phyloP scores from a whole-genome alignment of 129 eudicot genomes.

The Erigeron canadensis region DNA sequence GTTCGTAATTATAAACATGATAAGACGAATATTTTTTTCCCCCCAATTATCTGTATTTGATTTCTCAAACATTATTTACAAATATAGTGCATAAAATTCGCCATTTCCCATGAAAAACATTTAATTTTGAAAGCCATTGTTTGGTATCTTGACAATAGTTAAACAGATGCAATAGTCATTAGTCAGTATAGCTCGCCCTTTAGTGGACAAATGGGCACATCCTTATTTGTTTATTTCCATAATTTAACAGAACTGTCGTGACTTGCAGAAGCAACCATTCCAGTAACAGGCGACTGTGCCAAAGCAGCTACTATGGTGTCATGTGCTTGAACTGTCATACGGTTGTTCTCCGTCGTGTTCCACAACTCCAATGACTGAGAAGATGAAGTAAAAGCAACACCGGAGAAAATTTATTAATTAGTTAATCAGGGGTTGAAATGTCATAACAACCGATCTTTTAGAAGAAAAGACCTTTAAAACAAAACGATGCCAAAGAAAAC shows the following conservation, averaged over 20 bases:
- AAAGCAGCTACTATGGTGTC: conserved; percentile 78
- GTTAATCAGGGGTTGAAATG: background rate
- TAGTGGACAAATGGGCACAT: background rate
- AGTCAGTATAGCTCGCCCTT: conserved; percentile 5
- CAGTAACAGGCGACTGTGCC: conserved; percentile 83
- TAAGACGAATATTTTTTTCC: no score
- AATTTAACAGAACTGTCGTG: conserved; percentile 84
- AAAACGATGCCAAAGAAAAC: background rate
- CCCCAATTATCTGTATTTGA: no score
- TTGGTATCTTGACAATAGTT: no score
- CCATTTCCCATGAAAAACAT: no score
- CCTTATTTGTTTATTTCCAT: conserved; percentile 59
- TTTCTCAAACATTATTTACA: no score
- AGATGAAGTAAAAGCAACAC: background rate
- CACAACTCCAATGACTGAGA: conserved; percentile 86
- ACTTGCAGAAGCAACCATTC: conserved; percentile 97
- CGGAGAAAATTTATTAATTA: background rate
- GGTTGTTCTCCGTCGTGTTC: conserved; percentile 94
- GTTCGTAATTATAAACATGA: no score
- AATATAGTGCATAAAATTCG: no score
- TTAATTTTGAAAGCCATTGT: no score
- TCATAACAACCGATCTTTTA: background rate
- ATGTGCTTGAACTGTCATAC: conserved; percentile 92
- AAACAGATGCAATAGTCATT: background rate
- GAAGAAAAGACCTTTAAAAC: conserved; percentile 19